Evolutionary conservation across 257 asterid genomes (phyloP).

Genomic region (Echites panduratus): DNA sequence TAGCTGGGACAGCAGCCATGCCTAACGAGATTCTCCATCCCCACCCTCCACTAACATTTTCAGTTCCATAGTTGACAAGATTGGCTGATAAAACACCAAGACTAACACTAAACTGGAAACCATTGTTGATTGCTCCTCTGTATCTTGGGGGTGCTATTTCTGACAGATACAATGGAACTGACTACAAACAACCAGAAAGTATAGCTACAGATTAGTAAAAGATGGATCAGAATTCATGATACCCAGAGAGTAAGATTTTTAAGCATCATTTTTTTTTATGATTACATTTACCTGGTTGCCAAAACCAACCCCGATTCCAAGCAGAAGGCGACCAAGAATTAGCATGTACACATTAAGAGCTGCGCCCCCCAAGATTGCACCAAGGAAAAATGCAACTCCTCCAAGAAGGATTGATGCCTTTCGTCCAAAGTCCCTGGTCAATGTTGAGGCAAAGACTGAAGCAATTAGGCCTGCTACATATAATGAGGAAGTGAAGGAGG

Average conservation of each 20-base stretch:
- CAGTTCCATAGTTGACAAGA: slow-evolving; percentile 26
- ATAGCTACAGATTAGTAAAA: background rate
- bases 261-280: too few species aligned
- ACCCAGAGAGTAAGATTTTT: too few species aligned
- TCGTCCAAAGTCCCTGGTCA: slow-evolving; percentile 21
- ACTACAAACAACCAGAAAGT: slow-evolving; percentile 4
- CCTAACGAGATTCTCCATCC: slow-evolving; percentile 37
- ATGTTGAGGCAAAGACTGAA: slow-evolving; percentile 21
- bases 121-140: slow-evolving; percentile 27
- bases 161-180: slow-evolving; percentile 24
- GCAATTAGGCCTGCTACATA: slow-evolving; percentile 23
- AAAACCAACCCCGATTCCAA: slow-evolving; percentile 23
- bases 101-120: slow-evolving; percentile 19
- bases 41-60: slow-evolving; percentile 17
- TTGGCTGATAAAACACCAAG: slow-evolving; percentile 12
- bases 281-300: slow-evolving; percentile 21
- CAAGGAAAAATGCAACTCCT: slow-evolving; percentile 18
- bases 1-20: slow-evolving; percentile 26
- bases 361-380: slow-evolving; percentile 17
- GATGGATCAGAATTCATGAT: background rate
- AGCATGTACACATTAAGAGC: slow-evolving; percentile 19
- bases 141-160: slow-evolving; percentile 29
- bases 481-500: slow-evolving; percentile 22
- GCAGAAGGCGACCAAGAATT: slow-evolving; percentile 17
- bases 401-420: slow-evolving; percentile 19